Evolutionary conservation across 176 grass and related monocot species (phyloP).

Genomic region (Ensete glaucum): DNA sequence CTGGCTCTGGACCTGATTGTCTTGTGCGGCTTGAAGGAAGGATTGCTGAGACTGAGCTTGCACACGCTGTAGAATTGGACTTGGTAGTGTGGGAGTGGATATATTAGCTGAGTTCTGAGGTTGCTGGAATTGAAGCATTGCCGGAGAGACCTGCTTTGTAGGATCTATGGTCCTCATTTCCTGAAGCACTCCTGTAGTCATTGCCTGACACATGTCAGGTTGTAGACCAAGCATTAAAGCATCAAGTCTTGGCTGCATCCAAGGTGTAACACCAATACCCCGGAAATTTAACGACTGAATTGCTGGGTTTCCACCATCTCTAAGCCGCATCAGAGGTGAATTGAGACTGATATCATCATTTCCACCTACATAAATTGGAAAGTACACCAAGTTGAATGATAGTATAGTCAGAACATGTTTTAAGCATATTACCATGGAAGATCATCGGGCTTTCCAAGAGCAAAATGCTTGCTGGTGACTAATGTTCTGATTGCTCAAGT

Average conservation of each 20-base stretch:
- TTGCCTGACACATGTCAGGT: constrained; percentile 65
- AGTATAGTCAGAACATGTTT: neutral
- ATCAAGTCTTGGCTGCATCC: constrained; percentile 87
- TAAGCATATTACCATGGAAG: too few species aligned
- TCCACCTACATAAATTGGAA: constrained; percentile 45
- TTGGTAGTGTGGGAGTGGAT: constrained; percentile 31
- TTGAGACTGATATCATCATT: constrained; percentile 64
- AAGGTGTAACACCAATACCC: constrained; percentile 60
- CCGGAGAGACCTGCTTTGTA: constrained; percentile 49
- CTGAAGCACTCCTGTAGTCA: constrained; percentile 45
- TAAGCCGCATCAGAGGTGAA: constrained; percentile 81
- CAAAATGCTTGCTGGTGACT: neutral
- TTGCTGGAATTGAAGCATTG: constrained; percentile 89
- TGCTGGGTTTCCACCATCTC: constrained; percentile 58
- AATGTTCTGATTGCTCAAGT: neutral
- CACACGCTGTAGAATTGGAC: constrained; percentile 57
- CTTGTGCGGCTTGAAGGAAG: constrained; percentile 42
- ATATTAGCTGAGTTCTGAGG: constrained; percentile 44
- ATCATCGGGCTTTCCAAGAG: too few species aligned
- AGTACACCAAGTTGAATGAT: neutral
- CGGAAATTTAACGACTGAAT: constrained; percentile 88
- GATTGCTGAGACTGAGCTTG: constrained; percentile 61
- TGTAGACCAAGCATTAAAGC: constrained; percentile 54
- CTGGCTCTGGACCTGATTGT: constrained; percentile 41
- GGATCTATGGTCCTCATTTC: constrained; percentile 29